Evolutionary conservation across 2,329 filamentous ascomycete genomes (phyloP).

Genomic region (Fusarium devonianum): DNA sequence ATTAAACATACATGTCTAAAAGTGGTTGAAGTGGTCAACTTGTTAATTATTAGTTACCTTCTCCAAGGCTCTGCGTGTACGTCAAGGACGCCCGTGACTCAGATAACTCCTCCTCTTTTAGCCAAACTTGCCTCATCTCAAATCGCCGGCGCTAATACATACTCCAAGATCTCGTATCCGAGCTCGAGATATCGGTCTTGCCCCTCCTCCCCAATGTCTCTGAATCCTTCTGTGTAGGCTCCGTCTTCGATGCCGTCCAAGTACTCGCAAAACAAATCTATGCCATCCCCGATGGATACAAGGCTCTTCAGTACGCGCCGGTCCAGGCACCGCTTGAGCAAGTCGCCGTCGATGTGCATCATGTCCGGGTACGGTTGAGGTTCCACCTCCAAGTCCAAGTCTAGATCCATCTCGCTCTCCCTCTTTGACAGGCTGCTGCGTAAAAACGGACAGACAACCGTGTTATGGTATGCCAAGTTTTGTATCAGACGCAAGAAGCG

Average conservation of each 20-base stretch:
- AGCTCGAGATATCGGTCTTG: conserved; percentile 52
- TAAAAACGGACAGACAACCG: conserved; percentile 57
- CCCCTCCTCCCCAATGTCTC: conserved; percentile 33
- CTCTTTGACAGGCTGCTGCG: conserved; percentile 11
- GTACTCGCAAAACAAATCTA: conserved; percentile 55
- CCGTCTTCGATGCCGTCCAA: conserved; percentile 59
- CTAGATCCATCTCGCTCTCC: conserved; percentile 16
- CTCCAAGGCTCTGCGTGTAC: background rate
- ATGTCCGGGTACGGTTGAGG: conserved; percentile 52
- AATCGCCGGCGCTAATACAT: conserved; percentile 59
- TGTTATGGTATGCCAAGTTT: conserved; percentile 64
- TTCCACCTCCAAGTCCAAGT: conserved; percentile 36
- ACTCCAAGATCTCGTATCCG: conserved; percentile 62
- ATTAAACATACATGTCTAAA: too few species aligned
- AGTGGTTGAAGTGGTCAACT: background rate
- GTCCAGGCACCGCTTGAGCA: conserved; percentile 63
- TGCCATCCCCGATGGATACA: conserved; percentile 44
- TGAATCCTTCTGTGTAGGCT: conserved; percentile 47
- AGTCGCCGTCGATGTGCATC: conserved; percentile 73
- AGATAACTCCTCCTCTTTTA: background rate
- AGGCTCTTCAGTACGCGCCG: conserved; percentile 54
- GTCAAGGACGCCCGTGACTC: background rate
- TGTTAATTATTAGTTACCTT: background rate
- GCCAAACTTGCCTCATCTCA: conserved; percentile 36
- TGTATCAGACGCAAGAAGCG: conserved; percentile 76